Percentiles rank a stretch among this genome's conserved stretches.
Evolutionary conservation across 148 eudicot genomes (phyloP).

Genomic region (Vaccinium myrtillus): DNA sequence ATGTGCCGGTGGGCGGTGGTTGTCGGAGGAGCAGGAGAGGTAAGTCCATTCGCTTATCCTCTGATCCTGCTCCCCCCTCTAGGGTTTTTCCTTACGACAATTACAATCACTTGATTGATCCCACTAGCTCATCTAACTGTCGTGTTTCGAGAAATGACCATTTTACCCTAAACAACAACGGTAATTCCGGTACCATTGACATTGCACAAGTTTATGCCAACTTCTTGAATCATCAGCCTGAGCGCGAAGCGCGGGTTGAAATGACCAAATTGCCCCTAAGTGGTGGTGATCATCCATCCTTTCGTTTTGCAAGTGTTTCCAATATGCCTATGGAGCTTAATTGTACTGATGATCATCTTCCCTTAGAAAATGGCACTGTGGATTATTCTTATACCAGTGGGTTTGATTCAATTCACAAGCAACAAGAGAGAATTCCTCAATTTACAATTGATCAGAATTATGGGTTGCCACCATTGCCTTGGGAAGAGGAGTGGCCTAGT

Average conservation of each 20-base stretch:
- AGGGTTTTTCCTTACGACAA: background rate
- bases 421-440: background rate
- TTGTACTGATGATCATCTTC: background rate
- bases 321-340: background rate
- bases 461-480: slow-evolving; percentile 39
- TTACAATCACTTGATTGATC: background rate
- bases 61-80: background rate
- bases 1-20: slow-evolving; percentile 58
- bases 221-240: slow-evolving; percentile 27
- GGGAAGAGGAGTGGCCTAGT: slow-evolving; percentile 19
- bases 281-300: background rate
- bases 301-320: background rate
- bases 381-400: background rate
- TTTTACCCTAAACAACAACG: background rate
- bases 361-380: background rate
- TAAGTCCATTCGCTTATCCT: background rate
- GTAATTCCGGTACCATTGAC: slow-evolving; percentile 21
- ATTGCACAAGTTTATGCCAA: slow-evolving; percentile 39
- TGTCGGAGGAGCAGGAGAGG: slow-evolving; percentile 42
- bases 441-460: background rate
- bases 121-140: background rate
- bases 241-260: background rate
- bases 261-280: background rate
- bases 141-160: background rate
- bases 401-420: background rate